Base-by-base conservation (phyloP, 768 basidiomycete species). In the Amanita pseudoporphyria region DNA sequence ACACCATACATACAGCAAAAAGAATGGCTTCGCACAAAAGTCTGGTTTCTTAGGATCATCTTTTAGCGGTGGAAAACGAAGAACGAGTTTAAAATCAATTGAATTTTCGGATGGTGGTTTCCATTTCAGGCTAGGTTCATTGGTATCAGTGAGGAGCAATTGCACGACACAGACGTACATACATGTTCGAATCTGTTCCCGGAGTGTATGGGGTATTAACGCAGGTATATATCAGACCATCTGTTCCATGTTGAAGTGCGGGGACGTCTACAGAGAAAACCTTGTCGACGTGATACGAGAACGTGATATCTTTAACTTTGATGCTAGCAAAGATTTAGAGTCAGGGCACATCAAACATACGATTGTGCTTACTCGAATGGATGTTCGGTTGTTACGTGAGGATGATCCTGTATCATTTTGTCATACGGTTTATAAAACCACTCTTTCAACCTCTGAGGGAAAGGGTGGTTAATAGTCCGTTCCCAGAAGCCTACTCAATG, bases 91-190 rank as follows among this genome's bases (percentile, higher is more conserved):
- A 73, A 99, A 98, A 65, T 99, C 96, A 58, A 98, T 85, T 1
- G 93, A 94, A 63, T 99, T 99, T 62, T 98, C 95, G 1, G 86
- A 88, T 0, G 96, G 93, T 1, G 94, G 93, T 65, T 99, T 99
- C 96, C 96, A 99, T 66, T 99, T 99, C 60, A 99, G 65, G 54
- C 95, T 98, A 56, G 12, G 22, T n/a, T 9, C 22, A 46, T 30
- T 14, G 41, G 55, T 19, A 28, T 41, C 42, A 53, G 53, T 30
- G 49, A 45, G 57, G 26, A 37, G 32, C 51, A 49, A 45, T 33
- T 4, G 22, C 26, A n/a, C 35, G 24, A 26, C 28, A 3, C 13
- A 16, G 38, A n/a, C 18, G 21, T 9, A 67, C 82, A 58, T 53
- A 96, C 95, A 98, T 91, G 54, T 88, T 87, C 3, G 67, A 62